phyloP scores from a whole-genome alignment of 1,284 basidiomycete species.

The Entoloma clypeatum region DNA sequence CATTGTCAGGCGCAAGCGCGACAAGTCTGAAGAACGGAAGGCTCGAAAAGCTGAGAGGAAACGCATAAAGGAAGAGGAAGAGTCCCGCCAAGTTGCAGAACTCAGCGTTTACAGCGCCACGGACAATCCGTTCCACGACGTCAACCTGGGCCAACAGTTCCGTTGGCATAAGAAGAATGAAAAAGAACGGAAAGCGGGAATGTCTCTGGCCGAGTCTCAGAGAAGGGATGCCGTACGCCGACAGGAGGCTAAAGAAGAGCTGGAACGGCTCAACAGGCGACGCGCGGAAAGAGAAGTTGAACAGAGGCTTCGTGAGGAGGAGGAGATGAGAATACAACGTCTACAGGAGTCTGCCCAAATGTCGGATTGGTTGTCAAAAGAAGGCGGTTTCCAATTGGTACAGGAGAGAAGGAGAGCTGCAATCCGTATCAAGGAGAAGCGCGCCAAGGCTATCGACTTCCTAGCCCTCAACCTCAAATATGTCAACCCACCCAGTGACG shows the following conservation, averaged over 20 bases:
- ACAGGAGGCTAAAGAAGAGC: constrained; percentile 91
- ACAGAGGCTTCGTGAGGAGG: constrained; percentile 84
- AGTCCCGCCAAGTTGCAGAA: constrained; percentile 82
- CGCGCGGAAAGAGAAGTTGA: constrained; percentile 93
- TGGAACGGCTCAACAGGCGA: constrained; percentile 86
- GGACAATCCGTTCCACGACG: constrained; percentile 97
- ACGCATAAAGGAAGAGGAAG: constrained; percentile 79
- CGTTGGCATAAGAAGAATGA: constrained; percentile 99
- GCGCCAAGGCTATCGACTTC: constrained; percentile 95
- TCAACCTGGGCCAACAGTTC: constrained; percentile 93
- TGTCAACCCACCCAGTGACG: constrained; percentile 63
- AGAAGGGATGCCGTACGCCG: constrained; percentile 77
- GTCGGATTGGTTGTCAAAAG: constrained; percentile 97
- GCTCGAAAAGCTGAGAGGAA: constrained; percentile 81
- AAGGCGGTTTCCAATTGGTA: constrained; percentile 95
- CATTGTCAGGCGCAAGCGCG: constrained; percentile 63
- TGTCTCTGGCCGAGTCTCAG: constrained; percentile 79
- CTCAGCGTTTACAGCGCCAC: constrained; percentile 90
- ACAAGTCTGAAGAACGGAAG: constrained; percentile 74
- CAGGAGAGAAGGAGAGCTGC: constrained; percentile 89
- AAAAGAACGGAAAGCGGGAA: constrained; percentile 87
- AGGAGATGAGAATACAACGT: constrained; percentile 84
- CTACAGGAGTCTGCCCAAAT: constrained; percentile 93
- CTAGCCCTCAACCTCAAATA: constrained; percentile 91
- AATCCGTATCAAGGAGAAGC: constrained; percentile 92